phyloP scores from a whole-genome alignment of 148 eudicot species.

The Chenopodium formosanum region DNA sequence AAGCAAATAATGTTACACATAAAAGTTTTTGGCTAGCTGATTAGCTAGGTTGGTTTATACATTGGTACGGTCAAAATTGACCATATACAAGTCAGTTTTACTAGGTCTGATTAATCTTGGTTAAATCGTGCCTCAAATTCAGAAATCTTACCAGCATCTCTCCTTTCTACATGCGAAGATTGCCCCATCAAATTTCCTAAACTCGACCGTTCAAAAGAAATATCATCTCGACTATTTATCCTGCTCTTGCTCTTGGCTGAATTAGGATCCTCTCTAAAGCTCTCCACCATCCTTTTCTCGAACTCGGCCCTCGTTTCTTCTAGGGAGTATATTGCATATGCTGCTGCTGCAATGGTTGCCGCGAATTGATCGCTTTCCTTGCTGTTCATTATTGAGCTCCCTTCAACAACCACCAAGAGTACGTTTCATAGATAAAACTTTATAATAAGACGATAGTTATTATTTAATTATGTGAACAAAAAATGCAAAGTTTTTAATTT shows the following conservation, averaged over 20 bases:
- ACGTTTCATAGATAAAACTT: background rate
- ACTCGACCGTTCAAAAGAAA: constrained; percentile 4
- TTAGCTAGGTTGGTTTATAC: too few species aligned
- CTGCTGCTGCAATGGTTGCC: constrained; percentile 72
- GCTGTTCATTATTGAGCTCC: background rate
- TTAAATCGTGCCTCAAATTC: background rate
- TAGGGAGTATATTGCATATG: constrained; percentile 57
- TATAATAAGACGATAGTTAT: background rate
- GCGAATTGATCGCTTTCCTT: constrained; percentile 43
- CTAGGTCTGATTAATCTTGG: background rate
- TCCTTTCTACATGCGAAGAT: constrained; percentile 26
- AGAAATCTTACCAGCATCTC: constrained; percentile 31
- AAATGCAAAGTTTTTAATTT: too few species aligned
- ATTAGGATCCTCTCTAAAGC: constrained; percentile 33
- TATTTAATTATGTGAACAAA: too few species aligned
- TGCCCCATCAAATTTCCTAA: constrained; percentile 17
- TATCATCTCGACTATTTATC: background rate
- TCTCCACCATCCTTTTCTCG: constrained; percentile 38
- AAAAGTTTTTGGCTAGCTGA: too few species aligned
- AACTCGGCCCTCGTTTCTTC: constrained; percentile 43
- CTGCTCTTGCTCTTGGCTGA: background rate
- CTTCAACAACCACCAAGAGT: constrained; percentile 2
- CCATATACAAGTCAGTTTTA: too few species aligned
- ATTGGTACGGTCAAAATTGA: too few species aligned
- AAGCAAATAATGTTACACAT: too few species aligned